Percentiles rank a stretch among this genome's conserved stretches.
Evolutionary conservation across 2,329 filamentous ascomycete species (phyloP).

Genomic region (Bipolaris bicolor): DNA sequence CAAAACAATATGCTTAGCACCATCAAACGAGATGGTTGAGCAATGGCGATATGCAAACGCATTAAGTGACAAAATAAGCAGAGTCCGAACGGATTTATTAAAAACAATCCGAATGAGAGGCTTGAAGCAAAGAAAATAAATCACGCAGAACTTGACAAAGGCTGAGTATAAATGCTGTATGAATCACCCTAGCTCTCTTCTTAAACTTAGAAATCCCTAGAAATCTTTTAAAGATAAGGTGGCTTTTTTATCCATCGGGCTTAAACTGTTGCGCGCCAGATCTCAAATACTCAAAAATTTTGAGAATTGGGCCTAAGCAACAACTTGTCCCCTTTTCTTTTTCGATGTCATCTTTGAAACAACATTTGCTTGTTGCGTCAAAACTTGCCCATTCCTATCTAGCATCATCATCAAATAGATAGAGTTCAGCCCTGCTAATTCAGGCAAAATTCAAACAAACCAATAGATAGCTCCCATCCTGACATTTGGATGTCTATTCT

Average conservation of each 20-base stretch:
- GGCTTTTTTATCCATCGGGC: not conserved
- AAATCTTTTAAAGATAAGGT: not conserved
- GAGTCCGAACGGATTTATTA: not conserved
- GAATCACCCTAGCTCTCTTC: not conserved
- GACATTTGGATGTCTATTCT: not conserved
- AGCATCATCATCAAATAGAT: too few relatives aligned
- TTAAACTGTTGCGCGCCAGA: not conserved
- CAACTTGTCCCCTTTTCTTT: not conserved
- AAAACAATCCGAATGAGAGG: too few relatives aligned
- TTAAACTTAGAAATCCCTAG: not conserved
- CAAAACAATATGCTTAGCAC: not conserved
- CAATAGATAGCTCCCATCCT: not conserved
- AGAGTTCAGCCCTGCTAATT: not conserved
- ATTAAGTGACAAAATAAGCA: not conserved
- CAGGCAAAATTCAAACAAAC: too few relatives aligned
- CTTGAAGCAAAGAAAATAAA: too few relatives aligned
- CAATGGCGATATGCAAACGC: not conserved
- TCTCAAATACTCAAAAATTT: too few relatives aligned
- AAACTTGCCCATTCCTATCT: not conserved
- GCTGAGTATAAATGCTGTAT: too few relatives aligned
- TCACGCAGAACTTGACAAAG: too few relatives aligned
- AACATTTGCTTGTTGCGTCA: not conserved
- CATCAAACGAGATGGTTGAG: not conserved
- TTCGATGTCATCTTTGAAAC: not conserved
- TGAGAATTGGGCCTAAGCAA: not conserved